Evolutionary conservation across 2,329 filamentous ascomycete genomes (phyloP), one percentile per base, ranked within the genome.

Genomic region (Cladosporium sp.): DNA sequence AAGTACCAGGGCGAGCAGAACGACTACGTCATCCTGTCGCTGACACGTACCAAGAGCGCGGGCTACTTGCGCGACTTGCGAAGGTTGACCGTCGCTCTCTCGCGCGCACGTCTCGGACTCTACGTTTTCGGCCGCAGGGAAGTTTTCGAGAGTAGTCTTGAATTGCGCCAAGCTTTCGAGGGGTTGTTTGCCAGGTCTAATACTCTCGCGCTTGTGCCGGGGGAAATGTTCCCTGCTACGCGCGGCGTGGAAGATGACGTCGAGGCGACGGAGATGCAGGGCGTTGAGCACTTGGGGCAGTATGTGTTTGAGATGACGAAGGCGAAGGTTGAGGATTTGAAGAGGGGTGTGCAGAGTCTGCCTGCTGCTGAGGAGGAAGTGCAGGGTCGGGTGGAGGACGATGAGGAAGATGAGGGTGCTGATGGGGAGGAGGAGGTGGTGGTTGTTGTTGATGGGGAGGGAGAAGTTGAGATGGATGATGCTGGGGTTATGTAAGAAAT

Each of bases 1-100:
- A 97, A 97, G 78, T 99, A 98, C 75, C 95, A 99, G 81, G 96
- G 95, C 76, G 95, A 99, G 82, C 95, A 99, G 79, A 99, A 99
- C 79, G 95, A 99, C 75, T 98, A 97, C 74, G 88, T 99, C 71
- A 96, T 99, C 72, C 86, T 99, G 64, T 97, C 93, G 5, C 86
- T 99, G 56, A 95, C 93, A 16, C 88, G 95, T 67, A 98, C 96
- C 14, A 91, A 89, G 64, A 87, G 90, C 23, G 92, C 96, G 10
- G 95, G 95, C 61, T 99, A 98, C 77, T 86, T 99, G 10, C 90
- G 96, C 68, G 94, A 98, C 75, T 89, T 98, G 68, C 91, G 95
- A 54, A 91, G 95, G 65, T 86, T 99, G 67, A 99, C 95, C 0
- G 95, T 99, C 56, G 95, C 94, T 0, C 86, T 99, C 4, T 98